A percentile compares a stretch with the other conserved stretches of the same genome.
Conservation (phyloP, 495 filamentous ascomycete genomes). For the Penicillium paxilli region DNA sequence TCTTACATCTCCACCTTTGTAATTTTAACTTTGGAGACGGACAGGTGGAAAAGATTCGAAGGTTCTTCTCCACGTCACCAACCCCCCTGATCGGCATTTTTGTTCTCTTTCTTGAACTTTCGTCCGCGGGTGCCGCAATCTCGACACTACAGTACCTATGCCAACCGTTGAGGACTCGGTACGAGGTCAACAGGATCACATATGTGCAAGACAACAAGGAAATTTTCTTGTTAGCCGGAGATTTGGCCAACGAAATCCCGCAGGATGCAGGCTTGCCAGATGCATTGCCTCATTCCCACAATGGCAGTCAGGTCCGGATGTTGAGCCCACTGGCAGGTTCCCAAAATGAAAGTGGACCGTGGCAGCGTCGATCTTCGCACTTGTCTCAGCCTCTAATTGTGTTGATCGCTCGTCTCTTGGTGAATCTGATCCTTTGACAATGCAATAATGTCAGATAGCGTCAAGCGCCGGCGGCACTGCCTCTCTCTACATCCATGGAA, state of each 20-base stretch:
- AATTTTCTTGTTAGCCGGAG: background rate
- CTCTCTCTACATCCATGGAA: background rate
- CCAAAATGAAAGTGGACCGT: background rate
- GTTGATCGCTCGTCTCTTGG: background rate
- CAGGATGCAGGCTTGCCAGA: background rate
- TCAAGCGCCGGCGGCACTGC: background rate
- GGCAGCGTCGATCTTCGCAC: slow-evolving; percentile 11
- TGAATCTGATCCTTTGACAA: background rate
- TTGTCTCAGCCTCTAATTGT: slow-evolving; percentile 11
- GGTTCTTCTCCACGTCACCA: background rate
- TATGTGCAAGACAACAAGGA: background rate
- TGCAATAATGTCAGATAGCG: slow-evolving; percentile 1
- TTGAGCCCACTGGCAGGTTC: background rate
- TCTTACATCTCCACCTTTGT: background rate
- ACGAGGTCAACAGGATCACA: background rate
- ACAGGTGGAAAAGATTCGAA: background rate
- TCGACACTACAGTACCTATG: background rate
- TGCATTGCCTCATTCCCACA: background rate
- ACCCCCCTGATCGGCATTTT: background rate
- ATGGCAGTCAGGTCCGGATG: slow-evolving; percentile 3
- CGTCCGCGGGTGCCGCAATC: background rate
- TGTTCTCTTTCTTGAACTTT: background rate
- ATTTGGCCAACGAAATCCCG: background rate
- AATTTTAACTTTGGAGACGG: background rate
- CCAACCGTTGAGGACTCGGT: background rate